Base-by-base conservation (phyloP, 306 rosid genomes). In the Pueraria montana region DNA sequence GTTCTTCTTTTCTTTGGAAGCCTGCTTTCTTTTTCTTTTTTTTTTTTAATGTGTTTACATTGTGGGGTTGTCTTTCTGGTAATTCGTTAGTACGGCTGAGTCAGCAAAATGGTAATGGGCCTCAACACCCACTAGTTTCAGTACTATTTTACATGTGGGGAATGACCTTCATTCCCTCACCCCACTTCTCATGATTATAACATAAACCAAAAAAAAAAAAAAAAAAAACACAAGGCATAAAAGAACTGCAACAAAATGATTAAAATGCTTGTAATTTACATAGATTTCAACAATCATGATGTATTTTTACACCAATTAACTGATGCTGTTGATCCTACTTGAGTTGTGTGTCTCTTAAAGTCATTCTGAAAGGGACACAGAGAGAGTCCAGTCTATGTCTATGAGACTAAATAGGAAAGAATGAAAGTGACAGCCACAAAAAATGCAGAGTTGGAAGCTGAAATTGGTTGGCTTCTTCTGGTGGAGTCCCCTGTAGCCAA, bases 401-500 rank as follows among this genome's bases (percentile, higher is more conserved):
- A 82, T 40, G 69, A 78, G 77, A 72, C 46, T 13, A 73, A 67
- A 79, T 87, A 77, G 65, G 86, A 75, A 78, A 88, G 80, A 77
- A 84, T 40, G 67, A 84, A 75, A 18, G 75, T 48, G 68, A 85
- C 14, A 49, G 68, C 73, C 42, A 86, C 59, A 83, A 87, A 68
- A 69, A 89, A 72, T 20, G 76, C 36, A 43, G 84, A 46, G 1
- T 18, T 58, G 53, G 84, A 74, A 79, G 64, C 16, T 58, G 83
- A 23, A 76, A 74, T 75, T 53, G 83, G 84, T 46, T 43, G 78
- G 18, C 32, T 52, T 80, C 26, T 34, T 34, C 40, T 34, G 0
- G 78, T 17, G 32, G 96, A 85, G 18, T 24, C 81, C 4, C 96
- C 94, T 3, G 89, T 84, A 1, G 97, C 96, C 89, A 93, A 80